Base-by-base conservation (phyloP, 192 early-diverging fungal species). In the Backusella psychrophila region DNA sequence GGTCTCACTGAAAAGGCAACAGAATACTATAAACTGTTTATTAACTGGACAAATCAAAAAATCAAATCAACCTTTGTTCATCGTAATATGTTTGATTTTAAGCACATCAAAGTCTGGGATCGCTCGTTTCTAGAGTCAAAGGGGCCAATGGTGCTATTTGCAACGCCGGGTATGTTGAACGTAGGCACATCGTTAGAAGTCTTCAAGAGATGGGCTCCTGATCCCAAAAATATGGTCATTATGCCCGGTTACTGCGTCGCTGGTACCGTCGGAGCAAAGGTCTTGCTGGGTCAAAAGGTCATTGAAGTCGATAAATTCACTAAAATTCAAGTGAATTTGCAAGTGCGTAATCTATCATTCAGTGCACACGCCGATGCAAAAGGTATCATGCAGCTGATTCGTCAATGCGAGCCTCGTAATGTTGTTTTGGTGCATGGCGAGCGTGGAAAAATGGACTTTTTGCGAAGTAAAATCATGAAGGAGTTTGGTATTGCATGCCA, bases 21-120 rank as follows among this genome's bases (percentile, higher is more conserved):
- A 82, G 91, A 96, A 36, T 98, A 94, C 83, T 99, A 98, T 88
- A 97, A 96, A 83, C 85, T 97, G 21, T 99, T 96, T 77, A 96
- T 99, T 78, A 93, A 92, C 75, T 99, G 98, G 98, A 98, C 97
- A 23, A 98, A 98, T 83, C 94, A 98, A 85, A 97, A 97, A 79
- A 94, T 99, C 81, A 97, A 96, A 81, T 86, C 87, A 31, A 94
- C 93, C 4, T 97, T 98, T 90, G 94, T 95, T 5, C 90, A 97
- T 44, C 89, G 93, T 75, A 99, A 98, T 77, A 94, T 95, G 91
- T 99, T 99, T 85, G 97, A 98, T 77, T 99, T 98, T 82, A 94
- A 96, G 77, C 90, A 95, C 74, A 96, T 99, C 71, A 91, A 94
- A 70, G 84, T 94, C 3, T 98, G 93, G 92, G 89, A 93, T 66